Base-by-base conservation (phyloP, 257 asterid genomes). In the Asclepias syriaca region DNA sequence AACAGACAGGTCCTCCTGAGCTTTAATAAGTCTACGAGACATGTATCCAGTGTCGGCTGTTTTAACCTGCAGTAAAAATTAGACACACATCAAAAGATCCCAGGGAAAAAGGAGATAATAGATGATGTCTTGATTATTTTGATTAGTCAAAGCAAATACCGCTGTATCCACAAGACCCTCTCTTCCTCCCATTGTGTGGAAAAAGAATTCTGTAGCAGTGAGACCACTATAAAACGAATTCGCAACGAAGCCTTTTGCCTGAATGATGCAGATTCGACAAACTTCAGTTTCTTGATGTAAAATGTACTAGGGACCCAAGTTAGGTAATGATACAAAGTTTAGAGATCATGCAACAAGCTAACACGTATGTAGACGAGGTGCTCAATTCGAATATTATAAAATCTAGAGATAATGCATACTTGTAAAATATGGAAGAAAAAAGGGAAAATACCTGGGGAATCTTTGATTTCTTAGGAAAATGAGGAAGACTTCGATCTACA, bases 121-220 rank as follows among this genome's bases (percentile, higher is more conserved):
- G 37, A 22, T 22, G 18, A 22, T 22, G 39, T 58, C 6, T 24
- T 24, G 64, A 58, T 58, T 58, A 24, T 10, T 58, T 10, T 32
- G 46, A 22, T 58, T 68, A 56, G 16, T 14, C 11, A 39, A 63
- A 43, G 45, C 12, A 74, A 54, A 66, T 94, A 94, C 99, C 87
- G 99, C 99, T 10, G 97, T 94, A 85, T 94, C 99, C 66, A 91
- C 97, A 60, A 94, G 98, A 50, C 98, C 98, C 88, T 94, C 98
- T 86, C 98, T 85, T 68, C 99, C 99, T 24, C 92, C 97, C 99
- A 94, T 94, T 76, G 99, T 94, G 86, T 94, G 99, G 83, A 94
- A 94, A 84, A 94, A 94, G 83, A 91, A 91, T 75, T 94, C 99
- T 22, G 97, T 90, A 15, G 97, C 96, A 32, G 88, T 84, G 77